Evolutionary conservation across 2,329 filamentous ascomycete genomes (phyloP), one percentile per base, ranked within the genome.

Genomic region (Raffaelea ambrosiae): DNA sequence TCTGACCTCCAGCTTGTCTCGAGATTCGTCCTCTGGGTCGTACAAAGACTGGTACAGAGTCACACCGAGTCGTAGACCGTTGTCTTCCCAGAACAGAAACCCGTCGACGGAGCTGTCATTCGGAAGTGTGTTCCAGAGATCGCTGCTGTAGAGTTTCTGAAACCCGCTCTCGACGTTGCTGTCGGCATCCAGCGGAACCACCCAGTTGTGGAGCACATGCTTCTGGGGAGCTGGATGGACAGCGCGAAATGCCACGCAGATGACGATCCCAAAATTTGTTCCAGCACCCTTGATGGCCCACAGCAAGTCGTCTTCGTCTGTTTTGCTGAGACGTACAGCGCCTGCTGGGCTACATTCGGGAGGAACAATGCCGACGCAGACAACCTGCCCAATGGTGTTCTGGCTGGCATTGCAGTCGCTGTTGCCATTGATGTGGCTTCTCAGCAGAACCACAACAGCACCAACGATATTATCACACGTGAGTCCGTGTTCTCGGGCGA

Each of bases 381-480:
- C 26, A n/a, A 77, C 44, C 38, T 71, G 49, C 26, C 70, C 64
- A 33, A 70, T 9, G 31, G 16, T 33, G 9, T 33, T 33, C 31
- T 33, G 31, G 31, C 16, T n/a, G n/a, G n/a, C 31, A 33, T 33
- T 33, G 9, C 16, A 16, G 9, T 33, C 31, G 31, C 31, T 16
- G n/a, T n/a, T n/a, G 31, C 31, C 31, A 33, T 33, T 33, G 31
- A n/a, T n/a, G n/a, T n/a, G n/a, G n/a, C n/a, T n/a, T n/a, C 31
- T 33, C 9, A 16, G 31, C 16, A 33, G 31, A 9, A 83, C 70
- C 22, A 83, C 13, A 2, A 83, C 69, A 19, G 74, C 79, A 52
- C 80, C 79, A n/a, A 82, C 58, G 41, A 84, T 74, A 40, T 70
- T 58, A 53, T 84, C 79, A 53, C 76, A 82, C 3, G 77, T 52